phyloP scores from a whole-genome alignment of 352 stramenopile species.

The Pilasporangium apinafurcum region DNA sequence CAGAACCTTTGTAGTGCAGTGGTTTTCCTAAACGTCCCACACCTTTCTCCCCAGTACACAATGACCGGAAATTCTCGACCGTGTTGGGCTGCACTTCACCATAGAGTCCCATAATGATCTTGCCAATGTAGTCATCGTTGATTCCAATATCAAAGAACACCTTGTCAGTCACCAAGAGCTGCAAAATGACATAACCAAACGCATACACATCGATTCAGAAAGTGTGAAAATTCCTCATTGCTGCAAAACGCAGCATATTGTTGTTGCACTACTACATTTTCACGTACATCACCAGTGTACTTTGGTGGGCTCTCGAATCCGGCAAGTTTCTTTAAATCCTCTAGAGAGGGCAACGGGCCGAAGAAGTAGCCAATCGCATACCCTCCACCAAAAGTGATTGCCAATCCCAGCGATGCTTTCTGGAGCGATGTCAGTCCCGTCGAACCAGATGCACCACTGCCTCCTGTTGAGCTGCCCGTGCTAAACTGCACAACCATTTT shows the following conservation, averaged over 20 bases:
- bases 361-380: constrained; percentile 70
- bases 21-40: constrained; percentile 86
- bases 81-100: constrained; percentile 74
- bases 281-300: constrained; percentile 39
- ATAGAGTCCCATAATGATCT: constrained; percentile 79
- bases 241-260: background rate
- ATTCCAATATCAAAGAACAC: constrained; percentile 97
- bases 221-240: background rate
- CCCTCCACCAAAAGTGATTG: constrained; percentile 46
- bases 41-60: constrained; percentile 76
- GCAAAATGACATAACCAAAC: background rate
- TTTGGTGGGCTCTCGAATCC: constrained; percentile 15
- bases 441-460: no score
- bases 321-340: constrained; percentile 39
- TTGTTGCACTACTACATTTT: background rate
- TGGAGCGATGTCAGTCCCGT: constrained; percentile 32
- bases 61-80: constrained; percentile 68
- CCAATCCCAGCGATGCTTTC: constrained; percentile 37
- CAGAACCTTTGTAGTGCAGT: constrained; percentile 92
- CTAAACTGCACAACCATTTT: no score
- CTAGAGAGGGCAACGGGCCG: constrained; percentile 51
- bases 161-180: constrained; percentile 75
- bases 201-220: background rate
- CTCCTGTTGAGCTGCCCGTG: no score
- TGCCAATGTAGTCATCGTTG: constrained; percentile 85